Evolutionary conservation across 441 rosid species (phyloP), one percentile per base, ranked within the genome.

Genomic region (Populus hybrid): DNA sequence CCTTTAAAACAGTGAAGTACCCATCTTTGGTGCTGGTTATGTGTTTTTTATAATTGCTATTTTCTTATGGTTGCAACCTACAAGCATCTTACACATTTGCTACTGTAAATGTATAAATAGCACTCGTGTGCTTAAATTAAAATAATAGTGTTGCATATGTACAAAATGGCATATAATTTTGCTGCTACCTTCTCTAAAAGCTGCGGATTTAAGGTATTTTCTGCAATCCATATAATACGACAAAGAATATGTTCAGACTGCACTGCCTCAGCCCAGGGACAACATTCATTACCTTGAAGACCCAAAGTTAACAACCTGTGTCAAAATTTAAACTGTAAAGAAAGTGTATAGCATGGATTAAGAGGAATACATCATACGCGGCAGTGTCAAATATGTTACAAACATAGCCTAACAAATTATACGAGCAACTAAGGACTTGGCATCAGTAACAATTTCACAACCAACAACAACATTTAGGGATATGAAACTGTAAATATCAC

Each of bases 151-250:
- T 28, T 65, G 31, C 33, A 26, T 2, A 7, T 23, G 26, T 20
- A 64, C n/a, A 26, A 12, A 40, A 81, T 24, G 42, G 45, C 11
- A 69, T 28, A 35, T 28, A 78, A 28, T 63, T 3, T 21, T 74
- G 8, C 7, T 16, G 69, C 56, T 73, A 89, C 98, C 99, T 91
- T 93, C 83, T 93, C 97, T 68, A 84, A 76, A 74, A 95, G 93
- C 68, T 87, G 88, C 42, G 86, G 82, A 78, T 90, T 89, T 79
- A 95, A 86, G 69, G 98, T 86, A 83, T 95, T 93, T 80, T 90
- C 98, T 0, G 83, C 84, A 77, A 95, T 82, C 99, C 98, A 95
- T 69, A 91, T 72, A 77, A 95, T 78, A 78, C 92, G 94, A 33
- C 77, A 71, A 68, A 92, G 78, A 64, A 89, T 77, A 82, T 88